Evolutionary conservation across 2,329 filamentous ascomycete genomes (phyloP).

Genomic region (Monilinia polystroma): DNA sequence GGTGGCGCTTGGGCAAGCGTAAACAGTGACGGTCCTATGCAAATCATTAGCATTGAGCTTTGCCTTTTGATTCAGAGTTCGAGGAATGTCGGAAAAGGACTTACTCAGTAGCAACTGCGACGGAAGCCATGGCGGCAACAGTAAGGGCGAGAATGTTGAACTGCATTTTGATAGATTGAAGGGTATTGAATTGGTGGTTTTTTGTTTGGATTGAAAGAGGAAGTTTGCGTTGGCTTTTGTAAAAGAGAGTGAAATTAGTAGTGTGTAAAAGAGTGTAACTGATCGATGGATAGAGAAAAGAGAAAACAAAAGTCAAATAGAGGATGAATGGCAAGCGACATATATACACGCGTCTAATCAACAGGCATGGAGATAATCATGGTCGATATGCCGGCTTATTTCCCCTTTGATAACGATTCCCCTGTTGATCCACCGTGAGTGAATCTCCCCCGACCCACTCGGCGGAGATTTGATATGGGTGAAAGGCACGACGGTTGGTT

Average conservation of each 20-base stretch:
- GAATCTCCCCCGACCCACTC: conserved; percentile 15
- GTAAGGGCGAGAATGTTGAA: conserved; percentile 38
- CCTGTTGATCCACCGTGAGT: conserved; percentile 13
- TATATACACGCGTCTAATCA: conserved; percentile 23
- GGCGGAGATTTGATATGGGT: conserved; percentile 16
- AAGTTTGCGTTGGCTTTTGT: neutral
- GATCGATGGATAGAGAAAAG: conserved; percentile 35
- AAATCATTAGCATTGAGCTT: conserved; percentile 23
- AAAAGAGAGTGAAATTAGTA: conserved; percentile 30
- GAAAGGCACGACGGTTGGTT: too few species aligned
- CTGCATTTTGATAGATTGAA: conserved; percentile 40
- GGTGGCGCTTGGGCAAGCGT: conserved; percentile 30
- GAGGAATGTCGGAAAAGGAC: conserved; percentile 11
- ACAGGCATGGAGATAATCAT: neutral
- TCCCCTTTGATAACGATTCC: conserved; percentile 16
- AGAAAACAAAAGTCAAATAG: conserved; percentile 22
- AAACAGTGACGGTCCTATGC: conserved; percentile 37
- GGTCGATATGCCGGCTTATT: neutral
- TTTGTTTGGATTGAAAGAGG: conserved; percentile 20
- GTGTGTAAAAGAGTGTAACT: conserved; percentile 38
- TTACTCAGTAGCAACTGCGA: conserved; percentile 33
- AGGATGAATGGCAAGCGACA: conserved; percentile 6
- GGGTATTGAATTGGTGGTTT: neutral
- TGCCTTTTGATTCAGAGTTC: neutral
- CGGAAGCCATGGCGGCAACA: conserved; percentile 37